Evolutionary conservation across 257 asterid genomes (phyloP).

Genomic region (Schizonepeta tenuifolia): DNA sequence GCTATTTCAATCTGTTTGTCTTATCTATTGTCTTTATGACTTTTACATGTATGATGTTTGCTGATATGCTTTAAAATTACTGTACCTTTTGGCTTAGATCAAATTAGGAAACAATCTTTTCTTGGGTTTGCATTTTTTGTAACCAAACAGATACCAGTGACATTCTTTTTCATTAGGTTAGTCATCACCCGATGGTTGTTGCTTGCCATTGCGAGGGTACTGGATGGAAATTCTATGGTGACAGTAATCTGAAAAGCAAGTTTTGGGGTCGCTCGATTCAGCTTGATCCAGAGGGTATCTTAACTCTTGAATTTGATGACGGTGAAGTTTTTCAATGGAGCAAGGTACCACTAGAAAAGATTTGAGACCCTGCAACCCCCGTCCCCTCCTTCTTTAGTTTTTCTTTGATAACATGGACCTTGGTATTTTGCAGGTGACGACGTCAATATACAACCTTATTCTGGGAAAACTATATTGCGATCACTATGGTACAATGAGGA

Average conservation of each 20-base stretch:
- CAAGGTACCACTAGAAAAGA: slow-evolving; percentile 57
- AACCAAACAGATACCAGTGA: not conserved
- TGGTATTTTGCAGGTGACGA: slow-evolving; percentile 68
- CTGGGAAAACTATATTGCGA: slow-evolving; percentile 93
- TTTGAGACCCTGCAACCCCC: not conserved
- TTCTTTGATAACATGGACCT: slow-evolving; percentile 18
- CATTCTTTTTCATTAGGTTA: slow-evolving; percentile 61
- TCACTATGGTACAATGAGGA: slow-evolving; percentile 95
- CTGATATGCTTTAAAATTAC: slow-evolving; percentile 14
- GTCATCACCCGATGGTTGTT: slow-evolving; percentile 98
- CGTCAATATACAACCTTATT: slow-evolving; percentile 97
- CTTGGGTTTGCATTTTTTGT: slow-evolving; percentile 17
- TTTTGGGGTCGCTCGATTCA: slow-evolving; percentile 99
- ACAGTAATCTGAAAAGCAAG: slow-evolving; percentile 94
- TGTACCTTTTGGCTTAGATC: slow-evolving; percentile 9
- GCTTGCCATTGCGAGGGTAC: slow-evolving; percentile 98
- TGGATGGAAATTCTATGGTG: slow-evolving; percentile 94
- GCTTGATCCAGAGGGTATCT: slow-evolving; percentile 87
- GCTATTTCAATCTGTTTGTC: not conserved
- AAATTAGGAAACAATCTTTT: not conserved
- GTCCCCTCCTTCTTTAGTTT: not conserved
- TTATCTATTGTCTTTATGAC: not conserved
- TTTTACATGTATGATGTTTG: not conserved
- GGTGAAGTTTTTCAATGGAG: slow-evolving; percentile 94
- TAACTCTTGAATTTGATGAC: slow-evolving; percentile 94